Evolutionary conservation across 164 flowering plant genomes (phyloP), one percentile per base, ranked within the genome.

Genomic region (Sextonia rubra): DNA sequence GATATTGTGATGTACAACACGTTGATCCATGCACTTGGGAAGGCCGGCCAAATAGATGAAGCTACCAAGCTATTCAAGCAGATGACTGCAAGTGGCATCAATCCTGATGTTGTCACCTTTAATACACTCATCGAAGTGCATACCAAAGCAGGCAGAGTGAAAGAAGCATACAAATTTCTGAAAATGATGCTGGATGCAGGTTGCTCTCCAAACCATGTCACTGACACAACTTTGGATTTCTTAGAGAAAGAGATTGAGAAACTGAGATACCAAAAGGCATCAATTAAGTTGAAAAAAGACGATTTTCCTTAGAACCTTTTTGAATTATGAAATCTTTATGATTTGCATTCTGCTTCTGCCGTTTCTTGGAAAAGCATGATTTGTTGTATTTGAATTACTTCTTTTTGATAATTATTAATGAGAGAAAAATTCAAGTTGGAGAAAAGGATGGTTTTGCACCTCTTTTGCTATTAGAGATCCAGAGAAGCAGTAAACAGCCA

Each of bases 1-100:
- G 98, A 96, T 78, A 79, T 93, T 30, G 91, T 93, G 73, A 96
- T 96, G 99, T 96, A 93, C 77, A 96, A 96, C 73, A 93, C 99
- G 58, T 73, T 93, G 80, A 89, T 93, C 20, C 84, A 91, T 80
- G 92, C 88, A 12, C 80, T 96, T 2, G 99, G 98, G 44, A 96
- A 88, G 82, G 97, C 87, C 11, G 95, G 95, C 2, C 83, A 89
- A 47, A 37, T 90, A 15, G 94, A 88, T 25, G 97, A 95, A 72
- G 95, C 87, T 18, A 78, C 75, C 71, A 83, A 78, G 75, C 76
- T 93, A 70, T 93, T 91, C 76, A 82, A 86, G 64, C 98, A 93
- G 78, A 96, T 93, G 98, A 88, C 69, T 78, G 56, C 24, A 11
- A 82, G 86, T 74, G 99, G 98, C 55, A 85, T 93, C 73, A 87